Evolutionary conservation across 2,329 filamentous ascomycete species (phyloP), one percentile per base, ranked within the genome.

Genomic region (Elsinoe australis): DNA sequence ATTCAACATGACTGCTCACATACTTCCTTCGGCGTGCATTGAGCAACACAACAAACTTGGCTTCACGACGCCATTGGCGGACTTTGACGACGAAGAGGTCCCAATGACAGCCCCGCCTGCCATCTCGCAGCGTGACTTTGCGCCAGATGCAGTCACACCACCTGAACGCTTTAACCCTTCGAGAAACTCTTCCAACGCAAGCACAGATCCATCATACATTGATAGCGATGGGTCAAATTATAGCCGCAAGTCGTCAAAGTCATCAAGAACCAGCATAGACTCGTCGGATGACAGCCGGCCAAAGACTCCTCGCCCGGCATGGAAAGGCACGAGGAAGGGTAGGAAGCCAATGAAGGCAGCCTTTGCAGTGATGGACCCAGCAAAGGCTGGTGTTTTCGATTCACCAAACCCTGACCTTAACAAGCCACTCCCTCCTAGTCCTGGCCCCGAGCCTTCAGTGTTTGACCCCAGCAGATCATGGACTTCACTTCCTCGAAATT

Each of bases 201-300:
- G 45, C 24, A 38, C 45, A 5, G 45, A 48, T n/a, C 45, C 32
- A 9, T 48, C 45, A 14, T 48, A 24, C 17, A 34, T 48, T 14
- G 33, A 48, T 10, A 48, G 45, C 47, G 57, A 61, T 14, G 64
- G 61, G 6, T 70, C 68, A 5, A 52, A 56, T 22, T 63, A 67
- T 53, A 71, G 67, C 54, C 56, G 53, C 33, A 56, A 55, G 10
- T 66, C 65, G 12, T 69, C 66, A 35, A 56, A 55, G 12, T 66
- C 65, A n/a, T 69, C 66, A 7, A 55, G 61, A 52, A 67, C 66
- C 6, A 69, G 66, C 49, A 50, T 62, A 7, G 66, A 68, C 57
- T 50, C 57, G 51, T 55, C 39, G 5, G 39, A 44, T 21, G 39
- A 44, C 15, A 44, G 14, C n/a, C 39, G 15, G 14, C 39, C 39